Conservation (phyloP, 257 asterid genomes). For the Anisodus acutangulus region DNA sequence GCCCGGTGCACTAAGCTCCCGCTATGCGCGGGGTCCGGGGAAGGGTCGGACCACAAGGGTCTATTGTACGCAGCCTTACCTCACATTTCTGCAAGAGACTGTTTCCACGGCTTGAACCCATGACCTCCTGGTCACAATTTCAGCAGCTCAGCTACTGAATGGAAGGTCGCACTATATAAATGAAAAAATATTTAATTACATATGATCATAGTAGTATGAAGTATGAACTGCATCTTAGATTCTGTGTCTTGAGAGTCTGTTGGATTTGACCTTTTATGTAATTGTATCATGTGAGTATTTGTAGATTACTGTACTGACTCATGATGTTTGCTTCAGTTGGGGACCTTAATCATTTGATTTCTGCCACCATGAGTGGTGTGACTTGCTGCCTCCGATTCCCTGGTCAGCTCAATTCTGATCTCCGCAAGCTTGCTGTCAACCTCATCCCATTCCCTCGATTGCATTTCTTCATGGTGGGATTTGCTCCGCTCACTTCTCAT, state of each 20-base stretch:
- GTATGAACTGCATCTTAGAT: not conserved
- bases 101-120: too few relatives aligned
- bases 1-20: too few relatives aligned
- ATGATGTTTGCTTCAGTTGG: constrained; percentile 53
- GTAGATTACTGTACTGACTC: not conserved
- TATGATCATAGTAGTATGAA: not conserved
- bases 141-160: not conserved
- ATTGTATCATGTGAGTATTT: not conserved
- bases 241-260: not conserved
- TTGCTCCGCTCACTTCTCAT: constrained; percentile 87
- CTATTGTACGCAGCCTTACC: too few relatives aligned
- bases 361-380: constrained; percentile 89
- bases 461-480: constrained; percentile 84
- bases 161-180: not conserved
- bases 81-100: too few relatives aligned
- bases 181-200: not conserved
- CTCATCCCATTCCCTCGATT: constrained; percentile 81
- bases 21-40: too few relatives aligned
- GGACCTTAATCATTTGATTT: constrained; percentile 73
- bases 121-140: not conserved
- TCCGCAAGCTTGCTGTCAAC: constrained; percentile 78
- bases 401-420: constrained; percentile 83
- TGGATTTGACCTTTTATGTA: not conserved
- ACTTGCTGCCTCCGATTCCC: constrained; percentile 87
- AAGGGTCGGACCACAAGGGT: too few relatives aligned